Evolutionary conservation across 805 yeast genomes (phyloP).

Genomic region (Nakazawaea wickerhamii): DNA sequence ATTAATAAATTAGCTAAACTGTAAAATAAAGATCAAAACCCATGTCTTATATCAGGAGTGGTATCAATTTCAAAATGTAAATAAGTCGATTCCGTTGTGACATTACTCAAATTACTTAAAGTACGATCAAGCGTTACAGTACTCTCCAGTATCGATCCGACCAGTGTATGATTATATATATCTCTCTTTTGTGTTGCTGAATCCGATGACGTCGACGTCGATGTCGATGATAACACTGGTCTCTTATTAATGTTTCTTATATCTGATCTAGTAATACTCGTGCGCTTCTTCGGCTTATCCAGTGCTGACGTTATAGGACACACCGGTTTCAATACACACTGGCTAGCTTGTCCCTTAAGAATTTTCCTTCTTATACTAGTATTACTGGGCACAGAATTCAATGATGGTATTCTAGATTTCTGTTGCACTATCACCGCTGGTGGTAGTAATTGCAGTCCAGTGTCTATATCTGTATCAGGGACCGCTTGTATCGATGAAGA

Average conservation of each 20-base stretch:
- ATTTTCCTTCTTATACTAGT: no score
- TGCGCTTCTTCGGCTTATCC: not conserved
- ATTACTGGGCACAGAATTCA: not conserved
- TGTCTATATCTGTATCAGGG: not conserved
- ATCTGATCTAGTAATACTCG: constrained; percentile 5
- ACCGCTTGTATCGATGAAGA: no score
- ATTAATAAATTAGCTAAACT: not conserved
- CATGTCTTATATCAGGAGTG: constrained; percentile 1
- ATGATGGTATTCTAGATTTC: not conserved
- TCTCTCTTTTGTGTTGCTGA: no score
- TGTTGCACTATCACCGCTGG: not conserved
- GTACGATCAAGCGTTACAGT: not conserved
- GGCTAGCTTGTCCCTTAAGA: no score
- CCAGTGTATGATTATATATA: no score
- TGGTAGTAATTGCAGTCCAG: not conserved
- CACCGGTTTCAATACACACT: no score
- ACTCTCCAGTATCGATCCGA: not conserved
- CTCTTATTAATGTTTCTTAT: not conserved
- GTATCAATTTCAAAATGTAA: not conserved
- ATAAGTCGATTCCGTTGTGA: not conserved
- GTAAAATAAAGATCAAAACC: not conserved
- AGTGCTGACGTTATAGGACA: no score
- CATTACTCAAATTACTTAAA: not conserved
- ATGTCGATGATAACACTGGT: no score
- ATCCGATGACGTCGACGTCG: not conserved